These are phyloP conservation scores for Barnettozyma pratensis DNA, from an alignment of 805 yeast species.

Conservation along the genomic window DNA sequence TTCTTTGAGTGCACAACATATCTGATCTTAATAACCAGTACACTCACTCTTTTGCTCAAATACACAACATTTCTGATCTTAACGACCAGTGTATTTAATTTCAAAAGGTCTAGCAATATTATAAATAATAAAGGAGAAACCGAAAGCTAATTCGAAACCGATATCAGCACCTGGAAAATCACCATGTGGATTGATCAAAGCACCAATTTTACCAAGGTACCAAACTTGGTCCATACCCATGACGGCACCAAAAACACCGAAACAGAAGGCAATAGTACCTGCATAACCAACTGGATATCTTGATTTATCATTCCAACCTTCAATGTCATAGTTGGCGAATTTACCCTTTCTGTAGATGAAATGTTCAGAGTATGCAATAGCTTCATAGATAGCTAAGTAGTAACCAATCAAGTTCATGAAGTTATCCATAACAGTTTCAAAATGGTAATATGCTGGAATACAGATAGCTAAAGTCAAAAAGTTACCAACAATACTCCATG, in stretches of 20 bases:
- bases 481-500: conserved; percentile 79
- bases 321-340: conserved; percentile 55
- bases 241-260: conserved; percentile 82
- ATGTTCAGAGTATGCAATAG: conserved; percentile 74
- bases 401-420: conserved; percentile 92
- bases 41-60: too few relatives aligned
- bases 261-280: conserved; percentile 70
- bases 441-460: conserved; percentile 80
- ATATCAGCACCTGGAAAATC: conserved; percentile 66
- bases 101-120: conserved; percentile 62
- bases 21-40: too few relatives aligned
- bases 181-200: conserved; percentile 43
- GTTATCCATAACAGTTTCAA: conserved; percentile 67
- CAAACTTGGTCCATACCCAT: conserved; percentile 85
- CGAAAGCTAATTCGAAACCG: conserved; percentile 75
- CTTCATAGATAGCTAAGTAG: conserved; percentile 81
- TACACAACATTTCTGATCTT: neutral
- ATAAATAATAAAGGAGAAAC: conserved; percentile 62
- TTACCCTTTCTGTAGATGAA: conserved; percentile 70
- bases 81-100: conserved; percentile 54
- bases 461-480: conserved; percentile 76
- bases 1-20: too few relatives aligned
- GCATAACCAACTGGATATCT: conserved; percentile 74
- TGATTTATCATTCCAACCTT: conserved; percentile 50
- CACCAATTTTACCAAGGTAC: conserved; percentile 70